A percentile compares a stretch with the other conserved stretches of the same genome.
Evolutionary conservation across 192 early-diverging fungal genomes (phyloP).

Genomic region (Funneliformis geosporum): DNA sequence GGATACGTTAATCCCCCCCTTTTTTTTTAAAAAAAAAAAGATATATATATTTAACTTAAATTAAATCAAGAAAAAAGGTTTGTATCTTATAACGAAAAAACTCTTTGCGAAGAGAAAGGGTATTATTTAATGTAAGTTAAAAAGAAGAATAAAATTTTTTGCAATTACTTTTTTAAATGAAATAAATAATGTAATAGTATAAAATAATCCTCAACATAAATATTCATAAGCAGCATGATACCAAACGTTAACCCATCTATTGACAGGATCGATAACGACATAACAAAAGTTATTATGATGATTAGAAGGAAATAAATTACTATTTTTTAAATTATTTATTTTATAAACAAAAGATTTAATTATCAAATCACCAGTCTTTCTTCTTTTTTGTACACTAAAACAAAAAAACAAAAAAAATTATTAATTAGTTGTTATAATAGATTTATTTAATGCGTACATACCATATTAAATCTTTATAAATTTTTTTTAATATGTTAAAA

Average conservation of each 20-base stretch:
- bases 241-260: slow-evolving; percentile 10
- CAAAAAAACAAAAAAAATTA: too few relatives aligned
- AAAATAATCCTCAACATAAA: neutral
- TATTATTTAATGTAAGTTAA: too few relatives aligned
- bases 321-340: neutral
- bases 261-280: neutral
- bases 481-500: neutral
- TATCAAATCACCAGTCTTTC: neutral
- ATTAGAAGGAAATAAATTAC: neutral
- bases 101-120: too few relatives aligned
- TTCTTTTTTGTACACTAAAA: slow-evolving; percentile 3
- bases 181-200: too few relatives aligned
- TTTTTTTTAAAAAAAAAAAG: too few relatives aligned
- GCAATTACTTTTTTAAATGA: too few relatives aligned
- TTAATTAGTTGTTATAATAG: too few relatives aligned
- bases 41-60: too few relatives aligned
- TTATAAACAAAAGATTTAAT: slow-evolving; percentile 13
- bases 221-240: slow-evolving; percentile 22
- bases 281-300: slow-evolving; percentile 5
- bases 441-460: neutral
- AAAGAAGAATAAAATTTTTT: too few relatives aligned
- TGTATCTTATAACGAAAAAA: too few relatives aligned
- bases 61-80: too few relatives aligned
- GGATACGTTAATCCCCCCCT: too few relatives aligned
- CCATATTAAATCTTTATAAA: slow-evolving; percentile 12